These are phyloP conservation scores for Leccinum subrobustum DNA, from an alignment of 1,284 basidiomycete genomes.

Conservation along the genomic window DNA sequence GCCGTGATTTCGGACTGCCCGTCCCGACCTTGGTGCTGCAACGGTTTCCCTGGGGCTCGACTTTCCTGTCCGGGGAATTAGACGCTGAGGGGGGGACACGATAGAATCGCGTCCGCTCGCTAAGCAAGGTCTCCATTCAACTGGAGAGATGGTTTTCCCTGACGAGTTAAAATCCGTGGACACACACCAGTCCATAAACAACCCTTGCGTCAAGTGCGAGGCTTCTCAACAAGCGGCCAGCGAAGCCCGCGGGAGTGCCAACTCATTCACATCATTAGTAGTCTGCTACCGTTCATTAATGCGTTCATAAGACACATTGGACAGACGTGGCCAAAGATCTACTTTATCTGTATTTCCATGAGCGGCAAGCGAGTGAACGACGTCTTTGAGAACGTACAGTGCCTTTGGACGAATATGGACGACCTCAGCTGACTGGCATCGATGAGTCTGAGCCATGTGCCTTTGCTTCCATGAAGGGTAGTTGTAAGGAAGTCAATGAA, in stretches of 20 bases:
- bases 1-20: conserved; percentile 16
- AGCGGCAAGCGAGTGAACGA: not conserved
- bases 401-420: not conserved
- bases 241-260: conserved; percentile 19
- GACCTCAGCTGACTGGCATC: not conserved
- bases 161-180: conserved; percentile 20
- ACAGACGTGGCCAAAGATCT: not conserved
- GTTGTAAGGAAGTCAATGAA: conserved; percentile 22
- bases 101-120: conserved; percentile 1
- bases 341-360: not conserved
- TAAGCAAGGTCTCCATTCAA: conserved; percentile 12
- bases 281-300: conserved; percentile 9
- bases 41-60: conserved; percentile 1
- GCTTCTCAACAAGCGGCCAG: conserved; percentile 14
- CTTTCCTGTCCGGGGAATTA: conserved; percentile 26
- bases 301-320: not conserved
- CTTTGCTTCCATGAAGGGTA: conserved; percentile 6
- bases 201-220: conserved; percentile 22
- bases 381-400: conserved; percentile 2
- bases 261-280: conserved; percentile 9
- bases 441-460: not conserved
- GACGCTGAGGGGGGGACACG: conserved; percentile 4
- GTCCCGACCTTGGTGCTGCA: conserved; percentile 8
- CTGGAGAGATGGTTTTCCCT: conserved; percentile 4
- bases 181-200: conserved; percentile 8